Evolutionary conservation across 352 stramenopile genomes (phyloP).

Genomic region (Phytophthora hibernalis): DNA sequence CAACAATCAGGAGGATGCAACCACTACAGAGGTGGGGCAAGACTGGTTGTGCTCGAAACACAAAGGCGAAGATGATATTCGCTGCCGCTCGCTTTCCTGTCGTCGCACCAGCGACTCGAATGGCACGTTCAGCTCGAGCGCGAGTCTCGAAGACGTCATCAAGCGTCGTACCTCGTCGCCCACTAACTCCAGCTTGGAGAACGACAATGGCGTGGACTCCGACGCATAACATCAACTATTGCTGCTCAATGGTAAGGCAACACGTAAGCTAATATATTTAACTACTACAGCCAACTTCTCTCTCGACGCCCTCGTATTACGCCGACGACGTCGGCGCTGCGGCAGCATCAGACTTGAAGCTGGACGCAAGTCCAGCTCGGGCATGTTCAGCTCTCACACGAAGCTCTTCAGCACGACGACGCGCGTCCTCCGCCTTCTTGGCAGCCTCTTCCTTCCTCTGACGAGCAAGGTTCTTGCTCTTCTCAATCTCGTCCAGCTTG

Average conservation of each 20-base stretch:
- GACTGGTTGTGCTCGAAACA: constrained; percentile 32
- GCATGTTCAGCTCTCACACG: constrained; percentile 60
- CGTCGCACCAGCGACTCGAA: constrained; percentile 50
- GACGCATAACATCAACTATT: constrained; percentile 2
- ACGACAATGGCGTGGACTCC: constrained; percentile 7
- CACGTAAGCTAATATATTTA: constrained; percentile 39
- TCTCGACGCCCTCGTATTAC: constrained; percentile 5
- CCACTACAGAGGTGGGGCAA: constrained; percentile 13
- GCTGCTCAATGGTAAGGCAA: constrained; percentile 13
- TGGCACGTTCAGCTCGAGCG: constrained; percentile 63
- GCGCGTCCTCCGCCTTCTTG: constrained; percentile 61
- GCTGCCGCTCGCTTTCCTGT: constrained; percentile 55
- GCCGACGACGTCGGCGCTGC: constrained; percentile 30
- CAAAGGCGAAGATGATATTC: constrained; percentile 25
- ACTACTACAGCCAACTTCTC: constrained; percentile 5
- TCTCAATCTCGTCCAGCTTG: constrained; percentile 59
- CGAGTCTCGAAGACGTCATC: constrained; percentile 61
- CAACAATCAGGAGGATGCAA: constrained; percentile 23
- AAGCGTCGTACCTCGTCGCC: constrained; percentile 30
- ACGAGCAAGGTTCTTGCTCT: constrained; percentile 51
- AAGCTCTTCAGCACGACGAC: constrained; percentile 64
- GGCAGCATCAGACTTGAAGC: constrained; percentile 10
- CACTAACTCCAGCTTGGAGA: constrained; percentile 29
- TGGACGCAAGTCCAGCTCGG: constrained; percentile 32
- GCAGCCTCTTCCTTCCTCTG: constrained; percentile 53